phyloP scores from a whole-genome alignment of 2,329 filamentous ascomycete species.

The Alternaria triticimaculans region DNA sequence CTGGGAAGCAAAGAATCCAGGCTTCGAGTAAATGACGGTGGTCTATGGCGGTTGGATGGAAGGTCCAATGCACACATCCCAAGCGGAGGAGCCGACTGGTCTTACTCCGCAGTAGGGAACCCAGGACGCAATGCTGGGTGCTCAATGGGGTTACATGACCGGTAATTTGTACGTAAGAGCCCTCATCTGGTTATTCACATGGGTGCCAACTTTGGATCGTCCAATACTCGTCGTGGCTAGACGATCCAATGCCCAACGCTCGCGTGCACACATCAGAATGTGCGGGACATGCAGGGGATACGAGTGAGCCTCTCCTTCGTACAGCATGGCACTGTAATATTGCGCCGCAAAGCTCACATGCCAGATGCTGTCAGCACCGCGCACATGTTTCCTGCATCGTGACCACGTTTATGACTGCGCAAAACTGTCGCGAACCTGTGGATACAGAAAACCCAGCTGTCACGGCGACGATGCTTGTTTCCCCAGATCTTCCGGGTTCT shows the following conservation, averaged over 20 bases:
- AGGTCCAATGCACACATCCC: not conserved
- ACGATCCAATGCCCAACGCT: not conserved
- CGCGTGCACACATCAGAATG: not conserved
- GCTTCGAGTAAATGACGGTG: not conserved
- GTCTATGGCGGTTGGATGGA: too few relatives aligned
- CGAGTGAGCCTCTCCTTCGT: not conserved
- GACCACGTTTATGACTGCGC: not conserved
- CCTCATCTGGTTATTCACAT: not conserved
- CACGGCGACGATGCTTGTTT: slow-evolving; percentile 9
- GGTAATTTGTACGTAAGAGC: not conserved
- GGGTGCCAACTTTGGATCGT: not conserved
- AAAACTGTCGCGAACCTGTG: not conserved
- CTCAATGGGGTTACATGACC: not conserved
- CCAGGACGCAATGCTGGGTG: not conserved
- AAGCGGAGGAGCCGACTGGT: not conserved
- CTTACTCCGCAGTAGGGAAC: not conserved
- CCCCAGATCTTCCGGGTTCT: slow-evolving; percentile 14
- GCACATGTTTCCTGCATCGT: not conserved
- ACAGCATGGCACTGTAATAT: not conserved
- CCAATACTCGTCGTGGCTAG: not conserved
- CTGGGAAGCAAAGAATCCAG: not conserved
- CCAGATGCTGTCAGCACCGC: not conserved
- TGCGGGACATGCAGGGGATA: not conserved
- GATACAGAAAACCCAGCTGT: not conserved
- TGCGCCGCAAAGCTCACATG: not conserved